Evolutionary conservation across 2,329 filamentous ascomycete species (phyloP).

Genomic region (Camillea tinctor): DNA sequence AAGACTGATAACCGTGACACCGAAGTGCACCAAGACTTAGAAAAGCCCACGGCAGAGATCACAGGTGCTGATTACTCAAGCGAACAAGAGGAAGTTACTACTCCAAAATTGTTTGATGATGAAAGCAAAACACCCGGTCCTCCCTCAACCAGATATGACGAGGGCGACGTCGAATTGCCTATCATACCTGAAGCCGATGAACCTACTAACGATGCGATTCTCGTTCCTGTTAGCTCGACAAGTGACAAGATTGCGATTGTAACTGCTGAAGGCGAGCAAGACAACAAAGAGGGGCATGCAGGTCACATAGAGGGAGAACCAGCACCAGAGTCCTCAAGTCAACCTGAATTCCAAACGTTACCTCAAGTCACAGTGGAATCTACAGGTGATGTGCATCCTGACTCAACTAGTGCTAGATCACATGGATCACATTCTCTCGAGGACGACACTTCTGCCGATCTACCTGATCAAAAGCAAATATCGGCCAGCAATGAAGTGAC

Average conservation of each 20-base stretch:
- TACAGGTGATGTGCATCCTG: not conserved
- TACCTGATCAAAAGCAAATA: not conserved
- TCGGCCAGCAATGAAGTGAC: slow-evolving; percentile 1
- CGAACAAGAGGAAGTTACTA: not conserved
- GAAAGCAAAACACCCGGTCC: not conserved
- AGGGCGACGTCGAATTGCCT: not conserved
- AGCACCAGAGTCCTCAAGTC: slow-evolving; percentile 8
- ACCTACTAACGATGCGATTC: not conserved
- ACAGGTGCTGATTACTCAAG: too few relatives aligned
- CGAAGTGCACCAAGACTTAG: slow-evolving; percentile 4
- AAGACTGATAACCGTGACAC: not conserved
- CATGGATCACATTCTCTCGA: slow-evolving; percentile 3
- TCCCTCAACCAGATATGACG: not conserved
- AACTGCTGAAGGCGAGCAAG: slow-evolving; percentile 25
- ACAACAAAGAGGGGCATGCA: slow-evolving; percentile 30
- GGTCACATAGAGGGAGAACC: slow-evolving; percentile 7
- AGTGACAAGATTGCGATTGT: slow-evolving; percentile 9
- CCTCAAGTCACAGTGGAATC: slow-evolving; percentile 2
- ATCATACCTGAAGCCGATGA: slow-evolving; percentile 1
- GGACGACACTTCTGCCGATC: slow-evolving; percentile 1
- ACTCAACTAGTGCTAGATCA: not conserved
- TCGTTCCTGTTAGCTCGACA: slow-evolving; percentile 1
- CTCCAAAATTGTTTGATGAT: not conserved
- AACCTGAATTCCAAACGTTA: slow-evolving; percentile 16
- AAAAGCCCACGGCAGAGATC: too few relatives aligned